These are phyloP conservation scores for Tylopilus rubrobrunneus DNA, from an alignment of 768 basidiomycete species.

Conservation along the genomic window DNA sequence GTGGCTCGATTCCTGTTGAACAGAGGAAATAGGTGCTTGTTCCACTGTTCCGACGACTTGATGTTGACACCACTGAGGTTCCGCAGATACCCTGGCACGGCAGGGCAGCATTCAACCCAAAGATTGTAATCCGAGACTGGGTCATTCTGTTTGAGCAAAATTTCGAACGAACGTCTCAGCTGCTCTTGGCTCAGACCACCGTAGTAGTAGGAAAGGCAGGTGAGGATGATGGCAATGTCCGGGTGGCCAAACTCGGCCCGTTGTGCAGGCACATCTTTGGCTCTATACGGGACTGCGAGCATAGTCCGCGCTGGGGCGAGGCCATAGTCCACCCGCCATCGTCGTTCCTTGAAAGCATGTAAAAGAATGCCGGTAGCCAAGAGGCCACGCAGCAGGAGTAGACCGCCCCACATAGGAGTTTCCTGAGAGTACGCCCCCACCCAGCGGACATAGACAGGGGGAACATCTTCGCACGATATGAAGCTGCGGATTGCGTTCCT, in stretches of 20 bases:
- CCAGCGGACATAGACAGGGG: not conserved
- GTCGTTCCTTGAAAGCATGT: constrained; percentile 34
- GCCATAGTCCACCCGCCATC: constrained; percentile 54
- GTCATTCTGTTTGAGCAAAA: constrained; percentile 39
- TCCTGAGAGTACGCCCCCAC: constrained; percentile 4
- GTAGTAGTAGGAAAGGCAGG: constrained; percentile 36
- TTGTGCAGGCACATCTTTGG: constrained; percentile 45
- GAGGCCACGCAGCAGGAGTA: constrained; percentile 35
- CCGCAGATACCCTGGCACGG: constrained; percentile 30
- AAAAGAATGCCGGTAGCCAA: constrained; percentile 39
- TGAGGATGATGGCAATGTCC: constrained; percentile 36
- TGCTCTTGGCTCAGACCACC: constrained; percentile 40
- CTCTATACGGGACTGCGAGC: constrained; percentile 52
- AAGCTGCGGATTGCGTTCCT: constrained; percentile 18
- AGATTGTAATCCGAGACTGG: constrained; percentile 38
- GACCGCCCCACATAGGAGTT: constrained; percentile 11
- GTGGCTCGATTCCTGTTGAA: constrained; percentile 37
- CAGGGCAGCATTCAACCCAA: constrained; percentile 30
- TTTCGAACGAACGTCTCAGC: constrained; percentile 34
- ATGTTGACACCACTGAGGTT: constrained; percentile 40
- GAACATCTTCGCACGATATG: constrained; percentile 14
- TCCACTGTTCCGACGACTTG: constrained; percentile 34
- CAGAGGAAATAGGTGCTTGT: constrained; percentile 26
- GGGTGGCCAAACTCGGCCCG: constrained; percentile 53
- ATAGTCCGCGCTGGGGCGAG: constrained; percentile 39